Base-by-base conservation (phyloP, 805 yeast species). In the Hanseniaspora osmophila region DNA sequence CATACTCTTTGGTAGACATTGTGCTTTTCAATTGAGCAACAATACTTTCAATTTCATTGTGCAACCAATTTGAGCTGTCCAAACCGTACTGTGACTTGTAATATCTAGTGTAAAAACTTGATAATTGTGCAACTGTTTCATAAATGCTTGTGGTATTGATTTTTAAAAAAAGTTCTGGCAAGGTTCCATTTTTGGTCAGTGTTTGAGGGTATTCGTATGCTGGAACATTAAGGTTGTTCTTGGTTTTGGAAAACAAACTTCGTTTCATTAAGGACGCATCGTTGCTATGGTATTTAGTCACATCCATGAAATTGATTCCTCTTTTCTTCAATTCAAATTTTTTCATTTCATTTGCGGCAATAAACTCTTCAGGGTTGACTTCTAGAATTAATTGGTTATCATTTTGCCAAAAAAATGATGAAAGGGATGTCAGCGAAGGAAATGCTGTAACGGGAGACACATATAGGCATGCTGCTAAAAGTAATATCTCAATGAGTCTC, bases 51-150 rank as follows among this genome's bases (percentile, higher is more conserved):
- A 84, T 64, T 44, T 69, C 68, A 12, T 68, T 69, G 49, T 65
- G 65, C 43, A 87, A 66, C 92, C 94, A 85, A 43, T 69, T 56
- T 7, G 94, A 78, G 53, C 86, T 74, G 49, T 81, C 75, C 13
- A 68, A 61, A 0, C 96, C 96, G n/a, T 71, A 57, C 22, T 74
- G 70, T 1, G 84, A 74, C 58, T 80, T 79, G 64, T 84, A 85
- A 59, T 80, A 84, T 47, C 96, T 71, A 16, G 87, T 79, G 61
- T 66, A 75, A 59, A 84, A 85, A 37, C 82, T 73, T 5, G 88
- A 68, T 57, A 85, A 78, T 42, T 70, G 63, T 17, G 76, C 74
- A 60, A 86, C 68, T 52, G 74, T 74, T 22, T 63, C 62, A 54
- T 72, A 65, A 64, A 83, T 70, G 32, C 62, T 58, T 12, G 61